phyloP scores from a whole-genome alignment of 2,329 filamentous ascomycete species.

The Metarhizium robertsii region DNA sequence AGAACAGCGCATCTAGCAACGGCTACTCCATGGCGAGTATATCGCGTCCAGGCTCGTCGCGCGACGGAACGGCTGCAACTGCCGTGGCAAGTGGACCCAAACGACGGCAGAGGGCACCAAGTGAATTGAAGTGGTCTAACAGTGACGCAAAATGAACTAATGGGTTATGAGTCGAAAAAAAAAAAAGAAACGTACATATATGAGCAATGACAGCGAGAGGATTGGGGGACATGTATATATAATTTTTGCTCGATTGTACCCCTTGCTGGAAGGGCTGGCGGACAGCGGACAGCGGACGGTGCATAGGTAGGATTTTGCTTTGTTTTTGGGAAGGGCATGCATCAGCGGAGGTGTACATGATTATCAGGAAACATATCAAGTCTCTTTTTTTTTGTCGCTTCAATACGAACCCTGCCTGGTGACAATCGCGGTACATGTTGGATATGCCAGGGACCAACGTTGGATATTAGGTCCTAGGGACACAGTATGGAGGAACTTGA shows the following conservation, averaged over 20 bases:
- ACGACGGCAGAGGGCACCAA: slow-evolving; percentile 17
- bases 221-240: not conserved
- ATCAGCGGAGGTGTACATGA: not conserved
- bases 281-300: not conserved
- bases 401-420: not conserved
- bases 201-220: not conserved
- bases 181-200: not conserved
- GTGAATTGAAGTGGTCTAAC: slow-evolving; percentile 16
- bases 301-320: not conserved
- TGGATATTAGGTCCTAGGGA: not conserved
- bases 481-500: no score
- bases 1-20: slow-evolving; percentile 16
- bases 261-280: no score
- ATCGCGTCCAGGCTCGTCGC: not conserved
- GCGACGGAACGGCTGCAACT: slow-evolving; percentile 3
- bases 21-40: not conserved
- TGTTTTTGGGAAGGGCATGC: not conserved
- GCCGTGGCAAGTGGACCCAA: slow-evolving; percentile 11
- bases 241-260: not conserved
- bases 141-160: slow-evolving; percentile 7
- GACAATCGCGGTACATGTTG: not conserved
- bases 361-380: not conserved
- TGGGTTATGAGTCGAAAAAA: not conserved
- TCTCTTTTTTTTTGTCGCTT: not conserved
- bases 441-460: not conserved